phyloP scores from a whole-genome alignment of 176 grass and related monocot species.

The Calamus simplicifolius region DNA sequence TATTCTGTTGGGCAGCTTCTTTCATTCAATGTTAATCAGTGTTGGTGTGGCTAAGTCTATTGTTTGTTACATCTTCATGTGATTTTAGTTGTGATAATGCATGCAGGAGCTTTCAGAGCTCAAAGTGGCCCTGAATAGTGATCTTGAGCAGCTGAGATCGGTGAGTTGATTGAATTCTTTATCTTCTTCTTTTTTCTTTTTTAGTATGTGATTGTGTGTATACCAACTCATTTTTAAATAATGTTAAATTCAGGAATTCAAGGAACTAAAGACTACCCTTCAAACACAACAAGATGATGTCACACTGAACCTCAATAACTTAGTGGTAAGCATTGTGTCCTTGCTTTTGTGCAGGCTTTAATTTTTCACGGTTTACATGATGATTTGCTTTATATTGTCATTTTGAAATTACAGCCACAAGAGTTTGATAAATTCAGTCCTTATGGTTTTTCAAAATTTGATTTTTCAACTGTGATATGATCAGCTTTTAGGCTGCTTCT shows the following conservation, averaged over 20 bases:
- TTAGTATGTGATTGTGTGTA: neutral
- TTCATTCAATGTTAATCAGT: too few relatives aligned
- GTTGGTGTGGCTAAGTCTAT: too few relatives aligned
- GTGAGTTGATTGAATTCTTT: slow-evolving; percentile 10
- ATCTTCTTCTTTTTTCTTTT: neutral
- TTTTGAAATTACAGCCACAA: too few relatives aligned
- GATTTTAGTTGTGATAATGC: neutral
- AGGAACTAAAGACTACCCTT: slow-evolving; percentile 34
- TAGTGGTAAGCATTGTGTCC: slow-evolving; percentile 21
- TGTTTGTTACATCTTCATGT: too few relatives aligned
- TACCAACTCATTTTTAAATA: too few relatives aligned
- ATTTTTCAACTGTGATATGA: too few relatives aligned
- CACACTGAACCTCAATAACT: slow-evolving; percentile 11
- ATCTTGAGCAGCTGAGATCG: slow-evolving; percentile 53
- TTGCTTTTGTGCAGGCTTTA: slow-evolving; percentile 1
- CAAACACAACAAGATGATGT: slow-evolving; percentile 30
- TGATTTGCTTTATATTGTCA: too few relatives aligned
- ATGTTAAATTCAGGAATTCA: slow-evolving; percentile 45
- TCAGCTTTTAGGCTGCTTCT: too few relatives aligned
- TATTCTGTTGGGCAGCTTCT: too few relatives aligned
- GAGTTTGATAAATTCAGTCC: too few relatives aligned
- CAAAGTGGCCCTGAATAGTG: slow-evolving; percentile 32
- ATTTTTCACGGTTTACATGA: neutral
- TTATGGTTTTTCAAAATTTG: too few relatives aligned
- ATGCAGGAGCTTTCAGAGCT: slow-evolving; percentile 46